These are phyloP conservation scores for Cynara cardunculus DNA, from an alignment of 129 eudicot species.

Conservation along the genomic window DNA sequence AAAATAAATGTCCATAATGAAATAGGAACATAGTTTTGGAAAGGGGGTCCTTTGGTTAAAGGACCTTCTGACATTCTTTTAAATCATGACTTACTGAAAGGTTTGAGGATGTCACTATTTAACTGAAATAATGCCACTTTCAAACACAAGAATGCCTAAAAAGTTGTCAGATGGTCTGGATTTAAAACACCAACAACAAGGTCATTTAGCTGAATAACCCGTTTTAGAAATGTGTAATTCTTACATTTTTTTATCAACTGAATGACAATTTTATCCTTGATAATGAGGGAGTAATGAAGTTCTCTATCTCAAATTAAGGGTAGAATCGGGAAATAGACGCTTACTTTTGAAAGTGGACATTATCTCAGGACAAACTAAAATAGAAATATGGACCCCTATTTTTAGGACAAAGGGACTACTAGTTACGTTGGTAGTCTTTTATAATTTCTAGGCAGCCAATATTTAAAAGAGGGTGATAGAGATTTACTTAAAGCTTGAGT, in stretches of 20 bases:
- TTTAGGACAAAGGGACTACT: not conserved
- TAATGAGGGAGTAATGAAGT: not conserved
- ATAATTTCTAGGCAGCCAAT: not conserved
- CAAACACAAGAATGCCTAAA: not conserved
- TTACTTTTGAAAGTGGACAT: not conserved
- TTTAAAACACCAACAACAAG: not conserved
- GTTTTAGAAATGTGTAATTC: not conserved
- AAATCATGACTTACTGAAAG: not conserved
- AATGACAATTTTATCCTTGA: not conserved
- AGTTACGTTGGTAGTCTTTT: not conserved
- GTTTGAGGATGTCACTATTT: not conserved
- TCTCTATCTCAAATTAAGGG: not conserved
- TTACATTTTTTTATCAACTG: not conserved
- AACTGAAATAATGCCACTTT: not conserved
- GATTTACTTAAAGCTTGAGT: conserved; percentile 76
- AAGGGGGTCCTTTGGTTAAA: not conserved
- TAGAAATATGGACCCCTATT: not conserved
- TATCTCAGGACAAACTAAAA: not conserved
- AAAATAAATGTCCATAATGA: not conserved
- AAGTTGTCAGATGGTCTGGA: not conserved
- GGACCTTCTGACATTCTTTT: not conserved
- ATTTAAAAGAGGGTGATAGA: not conserved
- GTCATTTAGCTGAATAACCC: not conserved
- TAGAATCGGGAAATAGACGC: not conserved
- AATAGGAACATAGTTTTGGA: not conserved